Evolutionary conservation across 768 basidiomycete genomes (phyloP), one percentile per base, ranked within the genome.

Genomic region (Thelephora ganbajun): DNA sequence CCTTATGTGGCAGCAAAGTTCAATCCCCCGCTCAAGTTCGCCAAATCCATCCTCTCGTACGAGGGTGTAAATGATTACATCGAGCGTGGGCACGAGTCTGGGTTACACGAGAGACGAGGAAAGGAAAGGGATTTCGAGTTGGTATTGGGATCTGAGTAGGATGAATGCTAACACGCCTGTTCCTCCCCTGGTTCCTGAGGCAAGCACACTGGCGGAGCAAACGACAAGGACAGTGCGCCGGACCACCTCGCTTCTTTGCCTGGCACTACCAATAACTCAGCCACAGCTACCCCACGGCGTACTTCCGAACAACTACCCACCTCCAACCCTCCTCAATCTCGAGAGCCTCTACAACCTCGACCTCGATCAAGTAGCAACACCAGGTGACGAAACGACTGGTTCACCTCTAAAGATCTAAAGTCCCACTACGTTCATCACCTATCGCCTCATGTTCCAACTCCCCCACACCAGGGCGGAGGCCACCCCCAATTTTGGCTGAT

Each of bases 401-500:
- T 83, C 61, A 79, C 80, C 35, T 56, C 66, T 54, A 73, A 69
- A 35, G 74, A n/a, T n/a, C n/a, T n/a, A n/a, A n/a, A n/a, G n/a
- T 71, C 13, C 67, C 85, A 41, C n/a, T n/a, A n/a, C 64, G 67
- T 39, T 71, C 77, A 6, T 71, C 74, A 26, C 56, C 56, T 23
- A 19, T 52, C 2, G 46, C 57, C 5, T 48, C 51, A 5, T 50
- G 54, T 16, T 58, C 63, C 0, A 33, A 60, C 5, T 62, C 68
- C 45, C 53, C 64, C 12, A 55, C 66, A 5, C 52, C 62, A 35
- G 56, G 64, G 26, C 63, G 67, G 0, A 51, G 65, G 30, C 63
- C 69, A 11, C 56, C 68, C 6, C 58, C 63, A 6, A 72, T 71
- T n/a, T 70, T 89, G 16, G 80, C 82, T 9, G 85, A 85, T 54